Evolutionary conservation across 345 rosid species (phyloP), one percentile per base, ranked within the genome.

Genomic region (Gossypium australe): DNA sequence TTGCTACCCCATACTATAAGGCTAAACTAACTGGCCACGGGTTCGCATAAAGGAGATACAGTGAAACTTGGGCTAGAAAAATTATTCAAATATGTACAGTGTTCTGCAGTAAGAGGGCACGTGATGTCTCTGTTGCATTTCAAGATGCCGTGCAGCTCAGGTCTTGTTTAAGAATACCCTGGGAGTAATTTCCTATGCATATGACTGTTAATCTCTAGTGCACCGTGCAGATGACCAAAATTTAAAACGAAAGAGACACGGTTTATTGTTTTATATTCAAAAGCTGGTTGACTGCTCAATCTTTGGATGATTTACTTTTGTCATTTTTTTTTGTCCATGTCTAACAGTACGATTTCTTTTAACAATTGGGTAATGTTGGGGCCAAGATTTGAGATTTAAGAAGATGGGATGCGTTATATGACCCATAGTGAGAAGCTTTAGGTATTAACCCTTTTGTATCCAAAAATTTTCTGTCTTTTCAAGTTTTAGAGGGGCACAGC

Each of bases 401-500:
- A 18, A 11, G 34, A 2, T 58, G 14, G 25, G 20, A 11, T 58
- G 34, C 5, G 25, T 57, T 57, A 20, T 20, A 22, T 57, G 61
- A 57, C 61, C 61, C 61, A 18, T 9, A 57, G 61, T 57, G 24
- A 24, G 60, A 18, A 57, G 16, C 16, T 58, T 20, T 12, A 2
- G 5, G 41, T 59, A 59, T 24, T 34, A 1, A n/a, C 64, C 73
- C 38, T 27, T 24, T 48, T 20, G n/a, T 24, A 18, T 65, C 52
- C 20, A 65, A 11, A 20, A 11, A 20, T 11, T 20, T 22, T n/a
- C 11, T 17, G 61, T 27, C 62, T 53, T 70, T 70, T 34, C 62
- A 53, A 70, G 62, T 11, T n/a, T 53, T 53, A 14, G 58, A 73
- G 57, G 57, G 69, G 56, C 63, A 16, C 24, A 67, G 56, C 14